Evolutionary conservation across 1,139 yeast genomes (phyloP).

Genomic region (Zygosaccharomyces sapae): DNA sequence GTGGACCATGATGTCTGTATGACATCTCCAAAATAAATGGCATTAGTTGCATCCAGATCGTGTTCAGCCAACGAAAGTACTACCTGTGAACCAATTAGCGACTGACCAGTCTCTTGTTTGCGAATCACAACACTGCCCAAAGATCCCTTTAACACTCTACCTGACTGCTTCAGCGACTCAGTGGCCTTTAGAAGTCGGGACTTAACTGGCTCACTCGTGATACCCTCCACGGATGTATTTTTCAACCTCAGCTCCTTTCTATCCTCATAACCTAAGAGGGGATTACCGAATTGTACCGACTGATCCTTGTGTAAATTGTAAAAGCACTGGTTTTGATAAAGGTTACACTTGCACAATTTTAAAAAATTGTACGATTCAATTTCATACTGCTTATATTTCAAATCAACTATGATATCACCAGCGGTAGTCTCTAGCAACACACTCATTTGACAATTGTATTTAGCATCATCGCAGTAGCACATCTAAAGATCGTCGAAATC

Average conservation of each 20-base stretch:
- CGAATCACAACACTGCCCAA: constrained; percentile 4
- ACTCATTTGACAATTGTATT: constrained; percentile 42
- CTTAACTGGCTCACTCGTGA: constrained; percentile 1
- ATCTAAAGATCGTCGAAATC: background rate
- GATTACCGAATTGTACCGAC: constrained; percentile 46
- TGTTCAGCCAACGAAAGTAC: constrained; percentile 34
- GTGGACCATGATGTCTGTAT: constrained; percentile 47
- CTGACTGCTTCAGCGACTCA: constrained; percentile 13
- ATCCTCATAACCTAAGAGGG: constrained; percentile 36
- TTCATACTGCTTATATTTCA: constrained; percentile 40
- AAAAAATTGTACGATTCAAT: constrained; percentile 47
- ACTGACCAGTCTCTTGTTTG: background rate
- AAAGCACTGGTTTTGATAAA: constrained; percentile 52
- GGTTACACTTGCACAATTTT: constrained; percentile 51
- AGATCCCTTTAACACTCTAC: constrained; percentile 31
- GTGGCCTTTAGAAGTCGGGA: constrained; percentile 14
- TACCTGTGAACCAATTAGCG: constrained; percentile 28
- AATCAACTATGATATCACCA: constrained; percentile 55
- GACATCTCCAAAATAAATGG: constrained; percentile 47
- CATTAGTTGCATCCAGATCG: constrained; percentile 15
- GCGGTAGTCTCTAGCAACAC: constrained; percentile 54
- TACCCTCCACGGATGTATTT: constrained; percentile 19
- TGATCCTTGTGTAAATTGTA: constrained; percentile 41
- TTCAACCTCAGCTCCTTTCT: constrained; percentile 20
- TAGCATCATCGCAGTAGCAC: background rate